Evolutionary conservation across 345 rosid genomes (phyloP).

Genomic region (Combretum micranthum): DNA sequence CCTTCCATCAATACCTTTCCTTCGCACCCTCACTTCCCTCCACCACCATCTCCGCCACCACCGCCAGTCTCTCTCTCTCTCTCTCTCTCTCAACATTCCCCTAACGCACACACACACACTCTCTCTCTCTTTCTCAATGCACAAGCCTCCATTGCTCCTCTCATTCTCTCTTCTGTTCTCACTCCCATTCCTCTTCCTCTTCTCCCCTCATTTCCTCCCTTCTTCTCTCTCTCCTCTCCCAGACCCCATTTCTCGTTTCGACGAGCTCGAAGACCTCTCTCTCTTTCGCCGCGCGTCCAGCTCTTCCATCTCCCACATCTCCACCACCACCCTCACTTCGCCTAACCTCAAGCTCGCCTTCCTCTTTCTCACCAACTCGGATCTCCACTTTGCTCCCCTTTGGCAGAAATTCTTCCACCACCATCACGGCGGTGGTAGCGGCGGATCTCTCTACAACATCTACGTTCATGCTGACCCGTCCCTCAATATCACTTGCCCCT

Average conservation of each 20-base stretch:
- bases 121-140: neutral
- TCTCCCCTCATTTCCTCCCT: conserved; percentile 41
- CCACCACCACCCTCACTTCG: conserved; percentile 52
- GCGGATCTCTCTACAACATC: conserved; percentile 47
- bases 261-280: conserved; percentile 65
- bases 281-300: conserved; percentile 61
- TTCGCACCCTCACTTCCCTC: too few relatives aligned
- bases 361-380: conserved; percentile 87
- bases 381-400: conserved; percentile 73
- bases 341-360: conserved; percentile 74
- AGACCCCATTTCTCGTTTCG: conserved; percentile 61
- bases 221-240: conserved; percentile 39
- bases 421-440: neutral
- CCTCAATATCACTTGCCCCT: conserved; percentile 43
- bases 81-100: conserved; percentile 17
- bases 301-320: conserved; percentile 19
- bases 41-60: too few relatives aligned
- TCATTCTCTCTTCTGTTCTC: conserved; percentile 39
- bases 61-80: neutral
- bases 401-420: conserved; percentile 64
- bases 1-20: too few relatives aligned
- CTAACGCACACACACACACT: conserved; percentile 10
- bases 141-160: neutral
- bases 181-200: conserved; percentile 38
- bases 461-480: conserved; percentile 89